These are phyloP conservation scores for Phialophora macrospora DNA, from an alignment of 2,329 filamentous ascomycete species.

Conservation along the genomic window DNA sequence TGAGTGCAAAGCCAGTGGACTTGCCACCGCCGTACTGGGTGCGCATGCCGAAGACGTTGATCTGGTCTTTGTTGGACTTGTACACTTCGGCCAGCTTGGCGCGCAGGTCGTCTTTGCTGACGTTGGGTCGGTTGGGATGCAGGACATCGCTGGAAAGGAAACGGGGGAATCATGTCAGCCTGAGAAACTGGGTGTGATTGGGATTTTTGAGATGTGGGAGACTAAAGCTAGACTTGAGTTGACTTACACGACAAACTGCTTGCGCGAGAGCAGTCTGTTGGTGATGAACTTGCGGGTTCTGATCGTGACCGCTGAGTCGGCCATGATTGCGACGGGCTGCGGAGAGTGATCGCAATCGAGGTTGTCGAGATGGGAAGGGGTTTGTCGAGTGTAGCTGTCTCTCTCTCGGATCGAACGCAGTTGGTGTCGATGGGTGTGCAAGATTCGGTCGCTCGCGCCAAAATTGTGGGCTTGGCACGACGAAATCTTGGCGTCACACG, in stretches of 20 bases:
- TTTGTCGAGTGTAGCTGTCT: constrained; percentile 6
- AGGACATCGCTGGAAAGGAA: constrained; percentile 81
- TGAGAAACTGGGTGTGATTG: not conserved
- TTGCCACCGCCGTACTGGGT: constrained; percentile 99
- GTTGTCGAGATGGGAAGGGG: constrained; percentile 15
- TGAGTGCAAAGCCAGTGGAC: constrained; percentile 96
- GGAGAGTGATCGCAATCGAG: constrained; percentile 28
- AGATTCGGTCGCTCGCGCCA: constrained; percentile 23
- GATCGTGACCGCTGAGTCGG: constrained; percentile 78
- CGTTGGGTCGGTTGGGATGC: constrained; percentile 97
- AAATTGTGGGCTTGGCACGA: constrained; percentile 35
- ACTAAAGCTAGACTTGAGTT: constrained; percentile 29
- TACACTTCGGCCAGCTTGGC: constrained; percentile 92
- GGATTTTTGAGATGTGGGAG: constrained; percentile 13
- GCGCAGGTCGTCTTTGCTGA: constrained; percentile 98
- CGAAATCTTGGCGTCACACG: constrained; percentile 27
- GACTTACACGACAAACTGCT: constrained; percentile 99
- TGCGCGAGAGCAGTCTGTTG: constrained; percentile 97
- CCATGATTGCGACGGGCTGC: constrained; percentile 70
- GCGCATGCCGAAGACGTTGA: constrained; percentile 97
- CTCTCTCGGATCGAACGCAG: constrained; percentile 11
- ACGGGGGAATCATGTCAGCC: constrained; percentile 2
- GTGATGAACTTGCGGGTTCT: constrained; percentile 99
- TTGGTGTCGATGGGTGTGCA: constrained; percentile 12
- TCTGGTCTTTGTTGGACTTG: constrained; percentile 97